A percentile compares a stretch with the other conserved stretches of the same genome.
Evolutionary conservation across 495 filamentous ascomycete genomes (phyloP).

Genomic region (Hypoxylon fragiforme): DNA sequence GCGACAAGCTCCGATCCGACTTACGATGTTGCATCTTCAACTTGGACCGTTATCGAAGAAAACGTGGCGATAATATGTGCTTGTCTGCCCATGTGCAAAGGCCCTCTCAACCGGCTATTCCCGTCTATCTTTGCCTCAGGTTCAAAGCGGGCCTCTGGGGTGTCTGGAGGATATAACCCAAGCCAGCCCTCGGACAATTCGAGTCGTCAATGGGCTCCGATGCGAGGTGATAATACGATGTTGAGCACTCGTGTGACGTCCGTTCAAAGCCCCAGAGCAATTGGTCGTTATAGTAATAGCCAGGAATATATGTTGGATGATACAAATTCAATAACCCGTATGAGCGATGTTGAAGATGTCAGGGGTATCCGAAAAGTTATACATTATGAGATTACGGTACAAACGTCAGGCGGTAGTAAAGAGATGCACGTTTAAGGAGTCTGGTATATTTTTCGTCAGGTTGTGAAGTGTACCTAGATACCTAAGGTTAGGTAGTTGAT

Average conservation of each 20-base stretch:
- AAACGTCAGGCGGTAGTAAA: constrained; percentile 13
- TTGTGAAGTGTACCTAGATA: too few relatives aligned
- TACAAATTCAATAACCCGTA: constrained; percentile 1
- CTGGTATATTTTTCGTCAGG: too few relatives aligned
- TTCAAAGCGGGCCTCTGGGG: constrained; percentile 8
- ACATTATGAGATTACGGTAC: constrained; percentile 30
- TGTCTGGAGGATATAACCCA: constrained; percentile 12
- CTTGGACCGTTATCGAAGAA: constrained; percentile 53
- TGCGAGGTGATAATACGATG: constrained; percentile 22
- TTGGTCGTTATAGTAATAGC: constrained; percentile 5
- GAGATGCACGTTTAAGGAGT: constrained; percentile 11
- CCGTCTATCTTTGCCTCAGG: constrained; percentile 20
- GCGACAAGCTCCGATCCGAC: constrained; percentile 34
- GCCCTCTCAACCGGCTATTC: constrained; percentile 27
- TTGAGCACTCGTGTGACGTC: constrained; percentile 28
- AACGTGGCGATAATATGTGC: constrained; percentile 54
- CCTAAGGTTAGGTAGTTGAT: neutral
- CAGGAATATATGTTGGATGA: constrained; percentile 28
- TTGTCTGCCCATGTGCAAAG: constrained; percentile 46
- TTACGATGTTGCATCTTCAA: constrained; percentile 43
- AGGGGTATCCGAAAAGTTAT: constrained; percentile 32
- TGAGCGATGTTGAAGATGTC: constrained; percentile 16
- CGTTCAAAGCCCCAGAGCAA: constrained; percentile 12
- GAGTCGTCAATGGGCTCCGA: constrained; percentile 20
- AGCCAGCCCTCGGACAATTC: constrained; percentile 16